Conservation (phyloP, 2,329 filamentous ascomycete genomes). For the Ramularia endophylla region DNA sequence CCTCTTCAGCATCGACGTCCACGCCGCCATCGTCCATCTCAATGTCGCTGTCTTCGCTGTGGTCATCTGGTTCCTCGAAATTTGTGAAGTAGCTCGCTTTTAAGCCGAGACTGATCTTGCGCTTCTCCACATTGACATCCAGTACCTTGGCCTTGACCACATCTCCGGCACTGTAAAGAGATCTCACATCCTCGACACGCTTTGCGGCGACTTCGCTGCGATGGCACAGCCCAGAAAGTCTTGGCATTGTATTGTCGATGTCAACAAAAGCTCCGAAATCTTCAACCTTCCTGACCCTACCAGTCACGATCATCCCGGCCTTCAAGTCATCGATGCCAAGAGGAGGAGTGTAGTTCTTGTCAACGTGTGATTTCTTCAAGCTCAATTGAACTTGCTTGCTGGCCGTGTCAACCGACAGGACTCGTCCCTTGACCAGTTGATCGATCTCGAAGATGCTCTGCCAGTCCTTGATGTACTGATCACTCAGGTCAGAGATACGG, state of each 20-base stretch:
- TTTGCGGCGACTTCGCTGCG: constrained; percentile 86
- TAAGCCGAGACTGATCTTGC: constrained; percentile 79
- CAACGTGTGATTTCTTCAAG: constrained; percentile 77
- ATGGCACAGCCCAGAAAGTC: constrained; percentile 90
- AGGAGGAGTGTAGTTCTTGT: constrained; percentile 69
- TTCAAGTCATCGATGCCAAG: constrained; percentile 72
- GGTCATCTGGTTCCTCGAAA: constrained; percentile 44
- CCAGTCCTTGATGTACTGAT: constrained; percentile 92
- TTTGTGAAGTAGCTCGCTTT: constrained; percentile 87
- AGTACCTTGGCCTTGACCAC: constrained; percentile 87
- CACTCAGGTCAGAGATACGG: constrained; percentile 81
- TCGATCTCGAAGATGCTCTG: constrained; percentile 81
- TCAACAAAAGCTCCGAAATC: constrained; percentile 94
- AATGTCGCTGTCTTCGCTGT: constrained; percentile 33
- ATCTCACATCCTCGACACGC: constrained; percentile 73
- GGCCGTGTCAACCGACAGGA: constrained; percentile 64
- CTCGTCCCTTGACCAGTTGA: constrained; percentile 82
- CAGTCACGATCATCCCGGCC: constrained; percentile 75
- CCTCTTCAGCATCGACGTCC: constrained; percentile 25
- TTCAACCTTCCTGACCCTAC: constrained; percentile 87
- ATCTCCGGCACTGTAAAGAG: constrained; percentile 85
- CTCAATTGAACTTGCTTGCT: constrained; percentile 75
- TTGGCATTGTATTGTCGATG: constrained; percentile 70
- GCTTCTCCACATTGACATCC: constrained; percentile 67
- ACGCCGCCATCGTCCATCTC: constrained; percentile 27